Base-by-base conservation (phyloP, 2,329 filamentous ascomycete species). In the Calonectria hongkongensis region DNA sequence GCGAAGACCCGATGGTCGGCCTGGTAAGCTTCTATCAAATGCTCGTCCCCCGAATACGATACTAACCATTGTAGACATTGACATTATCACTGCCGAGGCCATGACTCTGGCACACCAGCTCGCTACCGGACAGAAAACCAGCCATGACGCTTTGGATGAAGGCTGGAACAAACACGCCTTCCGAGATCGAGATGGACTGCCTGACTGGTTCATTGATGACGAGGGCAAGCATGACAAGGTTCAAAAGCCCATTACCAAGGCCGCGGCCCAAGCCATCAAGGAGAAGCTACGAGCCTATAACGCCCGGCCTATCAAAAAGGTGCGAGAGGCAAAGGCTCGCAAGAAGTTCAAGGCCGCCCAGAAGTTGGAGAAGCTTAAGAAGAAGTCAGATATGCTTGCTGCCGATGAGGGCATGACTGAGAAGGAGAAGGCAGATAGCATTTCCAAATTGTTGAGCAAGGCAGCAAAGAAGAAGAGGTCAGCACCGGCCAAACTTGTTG, bases 11-110 rank as follows among this genome's bases (percentile, higher is more conserved):
- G 90, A 94, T 78, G 93, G 92, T 70, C 90, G 89, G 79, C 86
- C 89, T 48, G 89, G 91, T 92, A 87, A 82, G 87, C 25, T 1
- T 8, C n/a, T 60, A 16, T 30, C 30, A 9, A 10, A 2, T 21
- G 10, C 43, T 39, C 4, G 13, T 13, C 30, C 18, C 28, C n/a
- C 16, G 12, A 10, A 18, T 8, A 7, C 13, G 18, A 62, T 36
- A 56, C 72, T 79, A 64, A 78, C 48, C 36, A 27, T 1, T 2
- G 3, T 25, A 82, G 96, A 98, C 82, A 98, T 99, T 85, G 95
- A 98, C 83, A 98, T 99, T 80, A 98, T 98, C 81, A 99, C 97
- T n/a, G 97, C 95, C 6, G 97, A 99, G 87, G 97, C 97, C 75
- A 99, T 99, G 97, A 97, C 96, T 0, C 89, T 99, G 18, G 97